A percentile compares a stretch with the other conserved stretches of the same genome.
Conservation (phyloP, 1,284 basidiomycete species). For the Moniliella sp. region DNA sequence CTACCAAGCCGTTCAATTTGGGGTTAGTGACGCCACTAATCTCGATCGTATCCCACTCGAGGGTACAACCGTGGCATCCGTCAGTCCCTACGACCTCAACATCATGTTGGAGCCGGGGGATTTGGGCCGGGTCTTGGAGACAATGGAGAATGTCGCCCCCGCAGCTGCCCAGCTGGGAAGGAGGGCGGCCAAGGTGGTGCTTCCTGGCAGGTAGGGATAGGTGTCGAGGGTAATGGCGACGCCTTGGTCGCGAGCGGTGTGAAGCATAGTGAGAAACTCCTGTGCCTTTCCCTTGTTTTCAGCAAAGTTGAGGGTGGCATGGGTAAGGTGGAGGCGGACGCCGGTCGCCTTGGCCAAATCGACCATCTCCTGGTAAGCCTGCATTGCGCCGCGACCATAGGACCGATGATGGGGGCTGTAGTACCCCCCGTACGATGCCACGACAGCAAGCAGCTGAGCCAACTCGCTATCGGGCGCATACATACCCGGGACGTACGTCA, state of each 20-base stretch:
- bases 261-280: constrained; percentile 24
- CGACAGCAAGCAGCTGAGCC: constrained; percentile 13
- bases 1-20: too few species aligned
- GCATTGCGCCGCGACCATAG: constrained; percentile 29
- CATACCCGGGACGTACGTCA: constrained; percentile 36
- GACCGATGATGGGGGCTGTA: constrained; percentile 34
- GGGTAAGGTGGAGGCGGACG: constrained; percentile 32
- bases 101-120: constrained; percentile 27
- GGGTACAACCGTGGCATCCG: constrained; percentile 34
- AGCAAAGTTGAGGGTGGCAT: constrained; percentile 34
- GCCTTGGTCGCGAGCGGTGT: constrained; percentile 12
- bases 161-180: constrained; percentile 30
- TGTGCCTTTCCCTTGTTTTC: constrained; percentile 29
- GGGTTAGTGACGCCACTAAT: constrained; percentile 5
- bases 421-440: constrained; percentile 25
- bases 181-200: constrained; percentile 31
- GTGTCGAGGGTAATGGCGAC: constrained; percentile 32
- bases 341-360: constrained; percentile 19
- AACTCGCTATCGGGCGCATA: constrained; percentile 34
- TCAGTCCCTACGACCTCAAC: constrained; percentile 32
- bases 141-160: constrained; percentile 26
- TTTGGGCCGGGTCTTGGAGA: constrained; percentile 16
- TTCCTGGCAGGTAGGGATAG: constrained; percentile 34
- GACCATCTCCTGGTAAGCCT: constrained; percentile 33
- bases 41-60: constrained; percentile 32